phyloP scores from a whole-genome alignment of 306 rosid species.

The Ziziphus jujuba region DNA sequence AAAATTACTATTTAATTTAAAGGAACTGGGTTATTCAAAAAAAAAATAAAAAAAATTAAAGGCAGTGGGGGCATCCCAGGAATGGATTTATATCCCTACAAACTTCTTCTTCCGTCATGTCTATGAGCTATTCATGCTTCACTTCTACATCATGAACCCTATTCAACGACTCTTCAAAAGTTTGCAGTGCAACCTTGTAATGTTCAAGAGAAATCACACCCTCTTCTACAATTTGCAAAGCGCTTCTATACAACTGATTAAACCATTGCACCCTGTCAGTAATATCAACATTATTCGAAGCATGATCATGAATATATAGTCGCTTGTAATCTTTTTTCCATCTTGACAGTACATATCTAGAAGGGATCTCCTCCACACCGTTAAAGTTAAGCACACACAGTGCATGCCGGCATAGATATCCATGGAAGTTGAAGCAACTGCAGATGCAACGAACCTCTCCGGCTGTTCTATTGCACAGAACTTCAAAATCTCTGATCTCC shows the following conservation, averaged over 20 bases:
- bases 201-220: constrained; percentile 77
- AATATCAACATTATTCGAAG: constrained; percentile 33
- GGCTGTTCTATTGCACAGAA: constrained; percentile 72
- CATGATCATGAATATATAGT: constrained; percentile 48
- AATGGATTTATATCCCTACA: no score
- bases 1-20: no score
- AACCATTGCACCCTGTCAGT: constrained; percentile 60
- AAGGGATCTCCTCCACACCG: constrained; percentile 90
- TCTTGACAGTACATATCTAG: constrained; percentile 60
- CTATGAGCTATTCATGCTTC: constrained; percentile 26
- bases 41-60: no score
- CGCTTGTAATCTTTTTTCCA: constrained; percentile 97
- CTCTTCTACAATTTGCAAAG: constrained; percentile 87
- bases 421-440: constrained; percentile 78
- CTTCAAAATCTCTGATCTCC: constrained; percentile 85
- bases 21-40: no score
- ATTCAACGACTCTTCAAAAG: constrained; percentile 72
- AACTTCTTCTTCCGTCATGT: no score
- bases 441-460: constrained; percentile 97
- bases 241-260: constrained; percentile 65
- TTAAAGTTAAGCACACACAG: constrained; percentile 84
- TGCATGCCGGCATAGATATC: constrained; percentile 87
- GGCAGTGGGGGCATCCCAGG: no score
- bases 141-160: constrained; percentile 74
- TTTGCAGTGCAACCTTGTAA: constrained; percentile 71